Conservation (phyloP, 2,329 filamentous ascomycete genomes). For the Aspergillus sp. region DNA sequence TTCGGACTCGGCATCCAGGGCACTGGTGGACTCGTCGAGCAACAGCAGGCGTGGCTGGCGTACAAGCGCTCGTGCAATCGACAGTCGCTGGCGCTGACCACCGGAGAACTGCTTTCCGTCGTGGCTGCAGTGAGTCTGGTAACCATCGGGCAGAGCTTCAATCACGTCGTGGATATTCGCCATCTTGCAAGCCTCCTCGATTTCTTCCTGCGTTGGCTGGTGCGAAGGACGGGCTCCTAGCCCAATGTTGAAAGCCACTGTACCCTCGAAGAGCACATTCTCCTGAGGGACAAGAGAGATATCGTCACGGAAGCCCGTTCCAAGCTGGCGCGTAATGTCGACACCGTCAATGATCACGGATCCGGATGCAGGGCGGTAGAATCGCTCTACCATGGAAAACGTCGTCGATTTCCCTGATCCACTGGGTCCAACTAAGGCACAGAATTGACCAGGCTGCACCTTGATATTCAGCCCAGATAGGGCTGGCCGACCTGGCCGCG, state of each 20-base stretch:
- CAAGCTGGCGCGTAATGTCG: slow-evolving; percentile 42
- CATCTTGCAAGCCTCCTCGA: slow-evolving; percentile 65
- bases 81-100: slow-evolving; percentile 59
- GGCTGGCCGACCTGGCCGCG: slow-evolving; percentile 60
- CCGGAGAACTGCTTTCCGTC: slow-evolving; percentile 57
- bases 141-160: slow-evolving; percentile 62
- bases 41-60: slow-evolving; percentile 56
- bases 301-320: slow-evolving; percentile 38
- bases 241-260: slow-evolving; percentile 47
- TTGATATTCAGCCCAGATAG: slow-evolving; percentile 57
- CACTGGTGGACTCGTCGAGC: slow-evolving; percentile 63
- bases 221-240: slow-evolving; percentile 46
- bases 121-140: slow-evolving; percentile 58
- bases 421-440: slow-evolving; percentile 64
- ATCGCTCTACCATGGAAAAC: slow-evolving; percentile 55
- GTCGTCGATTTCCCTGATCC: slow-evolving; percentile 69
- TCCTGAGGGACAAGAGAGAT: slow-evolving; percentile 51
- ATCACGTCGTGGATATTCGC: slow-evolving; percentile 75
- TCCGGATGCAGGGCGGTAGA: slow-evolving; percentile 55
- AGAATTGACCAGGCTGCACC: slow-evolving; percentile 46
- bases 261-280: slow-evolving; percentile 51
- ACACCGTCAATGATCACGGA: slow-evolving; percentile 53
- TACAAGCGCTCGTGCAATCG: slow-evolving; percentile 59
- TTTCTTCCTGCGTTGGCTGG: slow-evolving; percentile 56
- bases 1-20: slow-evolving; percentile 56